Evolutionary conservation across 164 flowering plant species (phyloP).

Genomic region (Dillenia suffruticosa): DNA sequence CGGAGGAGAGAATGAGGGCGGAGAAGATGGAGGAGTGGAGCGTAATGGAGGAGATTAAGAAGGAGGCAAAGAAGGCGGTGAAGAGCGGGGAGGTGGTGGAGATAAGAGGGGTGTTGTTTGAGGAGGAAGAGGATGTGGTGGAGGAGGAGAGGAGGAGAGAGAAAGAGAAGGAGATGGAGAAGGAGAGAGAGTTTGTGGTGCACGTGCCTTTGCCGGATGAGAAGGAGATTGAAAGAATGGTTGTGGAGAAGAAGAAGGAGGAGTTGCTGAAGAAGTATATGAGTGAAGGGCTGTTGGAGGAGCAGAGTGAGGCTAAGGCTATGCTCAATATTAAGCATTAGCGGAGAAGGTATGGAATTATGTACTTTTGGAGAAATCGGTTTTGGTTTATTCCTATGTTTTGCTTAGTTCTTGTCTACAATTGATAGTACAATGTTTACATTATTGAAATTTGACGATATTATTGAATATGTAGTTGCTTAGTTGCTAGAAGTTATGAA

Average conservation of each 20-base stretch:
- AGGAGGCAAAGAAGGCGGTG: conserved; percentile 74
- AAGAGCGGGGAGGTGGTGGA: conserved; percentile 76
- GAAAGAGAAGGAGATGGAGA: conserved; percentile 33
- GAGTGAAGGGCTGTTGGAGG: conserved; percentile 63
- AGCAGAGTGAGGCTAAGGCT: conserved; percentile 76
- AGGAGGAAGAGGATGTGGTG: conserved; percentile 84
- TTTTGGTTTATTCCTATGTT: neutral
- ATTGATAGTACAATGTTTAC: too few species aligned
- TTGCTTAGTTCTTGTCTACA: too few species aligned
- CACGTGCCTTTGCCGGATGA: conserved; percentile 93
- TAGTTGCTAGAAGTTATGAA: too few species aligned
- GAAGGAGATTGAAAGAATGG: conserved; percentile 91
- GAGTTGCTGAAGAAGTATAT: conserved; percentile 76
- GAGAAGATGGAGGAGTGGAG: conserved; percentile 69
- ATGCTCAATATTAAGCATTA: conserved; percentile 81
- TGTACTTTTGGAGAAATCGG: neutral
- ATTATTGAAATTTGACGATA: too few species aligned
- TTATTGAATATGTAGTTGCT: too few species aligned
- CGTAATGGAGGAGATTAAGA: conserved; percentile 61
- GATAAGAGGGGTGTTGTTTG: conserved; percentile 47
- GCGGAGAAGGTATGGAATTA: conserved; percentile 3
- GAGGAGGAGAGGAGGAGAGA: conserved; percentile 68
- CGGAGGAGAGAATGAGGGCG: conserved; percentile 65
- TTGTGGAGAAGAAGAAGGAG: conserved; percentile 92
- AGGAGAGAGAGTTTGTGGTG: conserved; percentile 69